Conservation (phyloP, 345 rosid genomes). For the Viola odorata region DNA sequence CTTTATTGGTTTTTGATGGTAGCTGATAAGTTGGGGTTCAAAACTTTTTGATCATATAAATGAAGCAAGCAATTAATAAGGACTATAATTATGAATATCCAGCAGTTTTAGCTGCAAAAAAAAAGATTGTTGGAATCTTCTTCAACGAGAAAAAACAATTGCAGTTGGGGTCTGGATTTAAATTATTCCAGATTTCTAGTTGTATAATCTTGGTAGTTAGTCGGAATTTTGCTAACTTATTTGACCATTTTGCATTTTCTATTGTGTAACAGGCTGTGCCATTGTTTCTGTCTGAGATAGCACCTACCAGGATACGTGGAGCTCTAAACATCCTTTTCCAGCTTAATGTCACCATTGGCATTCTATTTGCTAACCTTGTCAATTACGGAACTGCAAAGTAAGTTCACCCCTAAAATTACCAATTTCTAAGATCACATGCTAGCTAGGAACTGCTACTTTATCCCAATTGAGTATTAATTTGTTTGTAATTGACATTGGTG, state of each 20-base stretch:
- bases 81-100: not conserved
- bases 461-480: not conserved
- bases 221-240: too few species aligned
- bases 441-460: not conserved
- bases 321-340: constrained; percentile 89
- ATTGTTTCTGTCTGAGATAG: constrained; percentile 87
- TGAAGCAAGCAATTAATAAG: not conserved
- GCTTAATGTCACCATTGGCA: constrained; percentile 89
- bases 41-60: not conserved
- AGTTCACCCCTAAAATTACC: constrained; percentile 10
- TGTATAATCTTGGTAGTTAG: too few species aligned
- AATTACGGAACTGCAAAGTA: constrained; percentile 91
- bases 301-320: constrained; percentile 92
- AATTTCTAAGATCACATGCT: too few species aligned
- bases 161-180: too few species aligned
- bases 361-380: constrained; percentile 85
- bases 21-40: too few species aligned
- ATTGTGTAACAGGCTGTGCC: constrained; percentile 66
- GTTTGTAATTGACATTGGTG: too few species aligned
- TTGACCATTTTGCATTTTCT: not conserved
- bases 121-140: constrained; percentile 4
- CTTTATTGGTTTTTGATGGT: too few species aligned
- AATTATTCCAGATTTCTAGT: too few species aligned
- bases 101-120: not conserved
- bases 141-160: too few species aligned